These are phyloP conservation scores for Clarireedia monteithiana DNA, from an alignment of 2,329 filamentous ascomycete species.

Conservation along the genomic window DNA sequence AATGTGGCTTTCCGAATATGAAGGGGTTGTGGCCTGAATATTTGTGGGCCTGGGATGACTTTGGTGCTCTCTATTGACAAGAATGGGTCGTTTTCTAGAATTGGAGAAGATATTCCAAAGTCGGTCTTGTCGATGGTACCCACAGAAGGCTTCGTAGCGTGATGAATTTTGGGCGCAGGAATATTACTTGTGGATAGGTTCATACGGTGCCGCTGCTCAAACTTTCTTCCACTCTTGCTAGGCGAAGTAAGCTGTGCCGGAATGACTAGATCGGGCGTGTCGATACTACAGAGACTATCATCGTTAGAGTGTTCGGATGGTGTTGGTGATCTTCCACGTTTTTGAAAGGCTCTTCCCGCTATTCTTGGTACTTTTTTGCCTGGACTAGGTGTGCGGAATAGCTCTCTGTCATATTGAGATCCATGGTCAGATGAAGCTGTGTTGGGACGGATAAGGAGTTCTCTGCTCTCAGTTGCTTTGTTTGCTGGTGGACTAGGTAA, in stretches of 20 bases:
- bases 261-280: conserved; percentile 18
- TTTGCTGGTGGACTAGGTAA: conserved; percentile 17
- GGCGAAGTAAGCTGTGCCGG: conserved; percentile 20
- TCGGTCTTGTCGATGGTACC: not conserved
- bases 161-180: not conserved
- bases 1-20: conserved; percentile 24
- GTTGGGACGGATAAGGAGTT: conserved; percentile 13
- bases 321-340: conserved; percentile 11
- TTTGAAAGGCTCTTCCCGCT: not conserved
- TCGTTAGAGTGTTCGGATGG: conserved; percentile 15
- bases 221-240: conserved; percentile 13
- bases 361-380: conserved; percentile 9
- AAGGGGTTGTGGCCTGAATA: conserved; percentile 15
- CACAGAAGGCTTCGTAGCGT: not conserved
- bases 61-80: conserved; percentile 16
- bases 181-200: conserved; percentile 12
- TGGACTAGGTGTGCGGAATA: conserved; percentile 15
- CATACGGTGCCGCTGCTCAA: conserved; percentile 11
- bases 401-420: conserved; percentile 14
- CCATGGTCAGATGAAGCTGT: conserved; percentile 13
- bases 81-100: conserved; percentile 19
- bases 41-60: conserved; percentile 6
- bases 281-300: conserved; percentile 20
- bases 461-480: conserved; percentile 15
- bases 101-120: conserved; percentile 5